phyloP scores from a whole-genome alignment of 768 basidiomycete genomes.

The Kwoniella europaea region DNA sequence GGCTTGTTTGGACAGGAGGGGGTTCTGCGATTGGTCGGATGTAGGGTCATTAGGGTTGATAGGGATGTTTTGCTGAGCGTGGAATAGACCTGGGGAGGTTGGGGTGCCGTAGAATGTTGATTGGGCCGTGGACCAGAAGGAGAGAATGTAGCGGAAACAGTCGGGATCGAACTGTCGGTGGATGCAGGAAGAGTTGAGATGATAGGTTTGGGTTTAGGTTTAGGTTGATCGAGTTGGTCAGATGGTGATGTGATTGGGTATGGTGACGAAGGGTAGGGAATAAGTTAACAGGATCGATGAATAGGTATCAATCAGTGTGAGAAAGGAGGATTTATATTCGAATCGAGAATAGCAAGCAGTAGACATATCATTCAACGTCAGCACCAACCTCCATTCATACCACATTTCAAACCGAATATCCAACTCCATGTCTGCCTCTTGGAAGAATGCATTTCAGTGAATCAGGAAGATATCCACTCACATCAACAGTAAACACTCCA shows the following conservation, averaged over 20 bases:
- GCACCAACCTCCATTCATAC: not conserved
- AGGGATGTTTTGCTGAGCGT: slow-evolving; percentile 63
- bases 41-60: slow-evolving; percentile 17
- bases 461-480: slow-evolving; percentile 62
- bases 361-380: slow-evolving; percentile 8
- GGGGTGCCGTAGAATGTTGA: slow-evolving; percentile 89
- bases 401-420: not conserved
- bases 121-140: slow-evolving; percentile 86
- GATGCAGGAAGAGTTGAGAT: slow-evolving; percentile 20
- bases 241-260: not conserved
- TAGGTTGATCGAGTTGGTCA: not conserved
- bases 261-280: not conserved
- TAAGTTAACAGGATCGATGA: no score
- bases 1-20: slow-evolving; percentile 90
- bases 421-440: not conserved
- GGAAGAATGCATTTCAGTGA: not conserved
- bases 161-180: slow-evolving; percentile 85
- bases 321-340: no score
- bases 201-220: not conserved
- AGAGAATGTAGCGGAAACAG: slow-evolving; percentile 90
- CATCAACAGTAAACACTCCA: slow-evolving; percentile 94
- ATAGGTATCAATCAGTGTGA: no score
- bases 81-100: slow-evolving; percentile 70
- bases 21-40: slow-evolving; percentile 68
- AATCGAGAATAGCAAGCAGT: not conserved